phyloP scores from a whole-genome alignment of 1,284 basidiomycete species.

The Phaffia rhodozyma region DNA sequence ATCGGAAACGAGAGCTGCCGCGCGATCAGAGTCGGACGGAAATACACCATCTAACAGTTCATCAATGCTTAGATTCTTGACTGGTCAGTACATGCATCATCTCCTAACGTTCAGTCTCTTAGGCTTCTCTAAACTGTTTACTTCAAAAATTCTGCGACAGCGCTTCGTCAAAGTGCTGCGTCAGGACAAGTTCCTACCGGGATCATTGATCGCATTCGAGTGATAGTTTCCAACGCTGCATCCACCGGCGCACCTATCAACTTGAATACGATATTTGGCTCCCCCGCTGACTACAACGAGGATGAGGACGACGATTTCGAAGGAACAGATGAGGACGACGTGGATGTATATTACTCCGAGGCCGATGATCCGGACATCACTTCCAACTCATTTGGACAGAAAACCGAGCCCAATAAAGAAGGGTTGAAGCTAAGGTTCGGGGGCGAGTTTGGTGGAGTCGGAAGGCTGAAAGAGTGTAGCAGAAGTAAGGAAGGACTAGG shows the following conservation, averaged over 20 bases:
- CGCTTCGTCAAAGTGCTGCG: too few relatives aligned
- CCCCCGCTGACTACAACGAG: not conserved
- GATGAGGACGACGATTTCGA: not conserved
- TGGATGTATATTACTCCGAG: not conserved
- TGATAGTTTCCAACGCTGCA: not conserved
- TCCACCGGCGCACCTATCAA: not conserved
- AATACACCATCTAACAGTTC: not conserved
- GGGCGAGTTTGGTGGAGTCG: conserved; percentile 15
- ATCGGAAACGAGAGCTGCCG: not conserved
- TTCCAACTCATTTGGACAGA: not conserved
- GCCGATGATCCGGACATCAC: not conserved
- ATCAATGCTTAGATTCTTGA: too few relatives aligned
- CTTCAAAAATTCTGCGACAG: too few relatives aligned
- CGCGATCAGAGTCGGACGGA: not conserved
- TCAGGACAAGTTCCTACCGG: too few relatives aligned
- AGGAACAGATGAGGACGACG: not conserved
- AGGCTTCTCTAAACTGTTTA: too few relatives aligned
- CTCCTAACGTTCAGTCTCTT: too few relatives aligned
- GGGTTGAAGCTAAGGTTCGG: conserved; percentile 14
- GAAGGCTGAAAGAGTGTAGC: not conserved
- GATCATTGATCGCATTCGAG: not conserved
- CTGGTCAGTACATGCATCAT: too few relatives aligned
- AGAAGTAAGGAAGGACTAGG: not conserved
- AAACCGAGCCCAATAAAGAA: not conserved
- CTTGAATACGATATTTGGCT: not conserved